Evolutionary conservation across 495 filamentous ascomycete genomes (phyloP).

Genomic region (Podospora pseudocomata): DNA sequence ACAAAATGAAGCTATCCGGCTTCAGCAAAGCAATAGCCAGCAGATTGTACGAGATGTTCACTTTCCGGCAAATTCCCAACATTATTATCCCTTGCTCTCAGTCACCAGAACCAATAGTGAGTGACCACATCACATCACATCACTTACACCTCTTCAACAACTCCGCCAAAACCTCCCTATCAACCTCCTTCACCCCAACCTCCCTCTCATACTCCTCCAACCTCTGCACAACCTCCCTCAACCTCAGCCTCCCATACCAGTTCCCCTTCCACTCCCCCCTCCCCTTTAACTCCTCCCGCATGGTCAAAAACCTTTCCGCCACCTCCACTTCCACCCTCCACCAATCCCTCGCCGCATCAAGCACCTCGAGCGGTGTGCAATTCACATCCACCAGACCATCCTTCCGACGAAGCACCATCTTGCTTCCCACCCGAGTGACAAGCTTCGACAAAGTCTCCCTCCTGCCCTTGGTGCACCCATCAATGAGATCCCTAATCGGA

Average conservation of each 20-base stretch:
- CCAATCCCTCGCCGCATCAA: conserved; percentile 33
- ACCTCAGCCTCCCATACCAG: conserved; percentile 38
- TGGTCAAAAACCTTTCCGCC: conserved; percentile 37
- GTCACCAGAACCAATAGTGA: no score
- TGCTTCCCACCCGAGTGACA: conserved; percentile 37
- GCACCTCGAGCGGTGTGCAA: conserved; percentile 29
- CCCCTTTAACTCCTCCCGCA: conserved; percentile 29
- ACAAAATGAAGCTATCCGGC: no score
- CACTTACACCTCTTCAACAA: not conserved
- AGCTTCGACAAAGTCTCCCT: conserved; percentile 33
- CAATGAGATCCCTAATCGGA: conserved; percentile 38
- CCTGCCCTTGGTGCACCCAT: conserved; percentile 44
- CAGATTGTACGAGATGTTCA: no score
- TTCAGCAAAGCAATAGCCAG: no score
- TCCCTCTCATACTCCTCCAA: conserved; percentile 1
- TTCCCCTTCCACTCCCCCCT: conserved; percentile 42
- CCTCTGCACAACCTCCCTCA: conserved; percentile 32
- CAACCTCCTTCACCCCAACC: not conserved
- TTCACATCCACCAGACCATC: conserved; percentile 8
- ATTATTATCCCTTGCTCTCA: no score
- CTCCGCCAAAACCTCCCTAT: not conserved
- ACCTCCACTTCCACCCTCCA: conserved; percentile 41
- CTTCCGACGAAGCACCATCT: conserved; percentile 31
- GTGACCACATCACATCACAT: not conserved
- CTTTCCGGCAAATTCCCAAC: no score